These are phyloP conservation scores for Pilasporangium apinafurcum DNA, from an alignment of 352 stramenopile species.

Conservation along the genomic window DNA sequence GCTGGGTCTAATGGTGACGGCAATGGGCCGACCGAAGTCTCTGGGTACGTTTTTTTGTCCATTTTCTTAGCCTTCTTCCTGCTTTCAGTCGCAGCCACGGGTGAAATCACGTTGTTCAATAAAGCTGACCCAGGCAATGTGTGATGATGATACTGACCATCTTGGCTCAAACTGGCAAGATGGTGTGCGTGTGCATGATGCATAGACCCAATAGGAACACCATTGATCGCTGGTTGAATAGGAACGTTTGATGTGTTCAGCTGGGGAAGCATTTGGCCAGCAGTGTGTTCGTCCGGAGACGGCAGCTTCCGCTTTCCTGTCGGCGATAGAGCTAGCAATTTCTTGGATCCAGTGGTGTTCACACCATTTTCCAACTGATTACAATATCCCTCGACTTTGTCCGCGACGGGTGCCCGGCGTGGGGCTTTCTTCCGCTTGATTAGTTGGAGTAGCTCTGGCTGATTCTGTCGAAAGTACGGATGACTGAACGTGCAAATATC, in stretches of 20 bases:
- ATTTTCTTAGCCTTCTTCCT: slow-evolving; percentile 76
- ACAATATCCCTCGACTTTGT: slow-evolving; percentile 8
- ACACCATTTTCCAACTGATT: slow-evolving; percentile 9
- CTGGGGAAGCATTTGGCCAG: not conserved
- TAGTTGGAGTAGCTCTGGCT: slow-evolving; percentile 63
- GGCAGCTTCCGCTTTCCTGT: slow-evolving; percentile 42
- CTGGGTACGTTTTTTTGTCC: slow-evolving; percentile 35
- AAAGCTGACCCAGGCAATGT: slow-evolving; percentile 21
- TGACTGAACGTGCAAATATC: slow-evolving; percentile 85
- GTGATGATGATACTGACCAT: slow-evolving; percentile 15
- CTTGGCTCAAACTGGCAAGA: slow-evolving; percentile 17
- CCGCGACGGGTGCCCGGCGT: slow-evolving; percentile 19
- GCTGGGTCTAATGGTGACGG: slow-evolving; percentile 11
- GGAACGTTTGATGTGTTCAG: slow-evolving; percentile 16
- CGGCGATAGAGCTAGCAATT: slow-evolving; percentile 24
- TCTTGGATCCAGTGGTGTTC: slow-evolving; percentile 18
- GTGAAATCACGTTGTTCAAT: slow-evolving; percentile 68
- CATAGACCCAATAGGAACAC: slow-evolving; percentile 20
- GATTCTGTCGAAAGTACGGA: slow-evolving; percentile 67
- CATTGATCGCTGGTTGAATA: slow-evolving; percentile 32
- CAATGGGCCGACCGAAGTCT: slow-evolving; percentile 14
- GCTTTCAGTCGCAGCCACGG: slow-evolving; percentile 47
- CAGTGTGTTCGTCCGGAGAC: slow-evolving; percentile 4
- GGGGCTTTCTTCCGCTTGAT: slow-evolving; percentile 82
- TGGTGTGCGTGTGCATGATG: not conserved